phyloP scores from a whole-genome alignment of 139 green algal genomes.

The Monoraphidium neglectum region DNA sequence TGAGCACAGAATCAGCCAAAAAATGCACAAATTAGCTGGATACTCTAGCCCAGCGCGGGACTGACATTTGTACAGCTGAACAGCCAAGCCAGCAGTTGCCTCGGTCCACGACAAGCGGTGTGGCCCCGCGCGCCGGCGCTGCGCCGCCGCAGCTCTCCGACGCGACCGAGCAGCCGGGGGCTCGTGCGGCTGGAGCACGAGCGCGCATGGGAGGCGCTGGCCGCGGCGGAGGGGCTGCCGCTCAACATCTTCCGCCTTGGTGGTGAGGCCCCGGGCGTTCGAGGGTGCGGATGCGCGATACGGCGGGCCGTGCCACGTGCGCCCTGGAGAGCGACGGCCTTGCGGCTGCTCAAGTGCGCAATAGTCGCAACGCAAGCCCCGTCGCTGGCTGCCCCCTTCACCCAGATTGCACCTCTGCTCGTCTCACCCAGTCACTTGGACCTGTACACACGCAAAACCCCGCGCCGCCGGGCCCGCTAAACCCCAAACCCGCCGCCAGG shows the following conservation, averaged over 20 bases:
- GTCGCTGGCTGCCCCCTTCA: too few species aligned
- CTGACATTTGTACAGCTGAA: too few species aligned
- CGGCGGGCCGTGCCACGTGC: too few species aligned
- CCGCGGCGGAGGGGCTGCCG: constrained; percentile 38
- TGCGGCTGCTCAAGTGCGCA: neutral
- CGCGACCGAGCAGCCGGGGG: constrained; percentile 26
- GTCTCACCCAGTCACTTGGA: neutral
- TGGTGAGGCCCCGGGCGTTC: constrained; percentile 16
- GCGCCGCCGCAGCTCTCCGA: constrained; percentile 4
- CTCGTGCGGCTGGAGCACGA: constrained; percentile 50
- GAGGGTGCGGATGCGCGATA: neutral
- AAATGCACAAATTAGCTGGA: neutral
- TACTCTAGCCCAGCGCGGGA: neutral
- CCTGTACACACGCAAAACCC: too few species aligned
- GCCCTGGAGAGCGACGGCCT: neutral
- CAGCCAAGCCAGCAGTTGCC: neutral
- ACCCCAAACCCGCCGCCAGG: constrained; percentile 26
- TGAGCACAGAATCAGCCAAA: too few species aligned
- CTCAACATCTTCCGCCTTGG: constrained; percentile 72
- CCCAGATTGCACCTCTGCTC: too few species aligned
- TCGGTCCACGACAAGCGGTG: neutral
- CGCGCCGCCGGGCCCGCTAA: neutral
- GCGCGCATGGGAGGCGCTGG: constrained; percentile 55
- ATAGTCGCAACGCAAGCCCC: too few species aligned
- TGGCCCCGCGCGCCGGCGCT: neutral